Base-by-base conservation (phyloP, 2,329 filamentous ascomycete species). In the Monilinia fructicola region DNA sequence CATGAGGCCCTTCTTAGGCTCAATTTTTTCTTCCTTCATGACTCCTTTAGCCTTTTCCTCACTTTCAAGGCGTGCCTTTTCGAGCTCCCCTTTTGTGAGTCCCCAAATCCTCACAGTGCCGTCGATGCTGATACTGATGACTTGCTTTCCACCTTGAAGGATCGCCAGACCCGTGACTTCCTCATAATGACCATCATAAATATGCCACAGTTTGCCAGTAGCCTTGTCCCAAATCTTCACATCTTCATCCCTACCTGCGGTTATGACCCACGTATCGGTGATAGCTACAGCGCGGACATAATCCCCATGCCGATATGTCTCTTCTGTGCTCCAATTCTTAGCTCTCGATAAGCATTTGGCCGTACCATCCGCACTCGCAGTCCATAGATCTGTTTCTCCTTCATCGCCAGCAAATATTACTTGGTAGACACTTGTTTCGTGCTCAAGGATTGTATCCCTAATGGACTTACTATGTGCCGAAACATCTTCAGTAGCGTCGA, bases 391-490 rank as follows among this genome's bases (percentile, higher is more conserved):
- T 16, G 85, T 84, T 9, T 87, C 86, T 44, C 79, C 80, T 7
- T 81, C 79, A 21, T 77, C 75, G 56, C 87, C 85, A 70, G 93
- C 90, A 73, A 96, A 96, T 26, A 85, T 80, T 18, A 98, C 79
- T 70, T 85, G 88, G 78, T 97, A 96, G 12, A 99, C 87, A 71
- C 90, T 95, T 0, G 95, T 99, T 72, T 97, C 92, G 77, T 99
- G 95, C 69, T 89, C 89, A 56, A 90, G 79, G 61, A 97, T 88
- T 74, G 78, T 83, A 71, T 79, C 82, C 67, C 78, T 82, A 67
- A 79, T 76, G 75, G 68, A 63, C n/a, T 75, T 73, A 50, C 73
- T 50, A 38, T 70, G 59, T 14, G 60, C 35, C 28, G 67, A 11
- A 11, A 59, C 42, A 31, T 58, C 67, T 61, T 80, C 18, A 78